Evolutionary conservation across 2,329 filamentous ascomycete species (phyloP).

Genomic region (Cytospora leucostoma): DNA sequence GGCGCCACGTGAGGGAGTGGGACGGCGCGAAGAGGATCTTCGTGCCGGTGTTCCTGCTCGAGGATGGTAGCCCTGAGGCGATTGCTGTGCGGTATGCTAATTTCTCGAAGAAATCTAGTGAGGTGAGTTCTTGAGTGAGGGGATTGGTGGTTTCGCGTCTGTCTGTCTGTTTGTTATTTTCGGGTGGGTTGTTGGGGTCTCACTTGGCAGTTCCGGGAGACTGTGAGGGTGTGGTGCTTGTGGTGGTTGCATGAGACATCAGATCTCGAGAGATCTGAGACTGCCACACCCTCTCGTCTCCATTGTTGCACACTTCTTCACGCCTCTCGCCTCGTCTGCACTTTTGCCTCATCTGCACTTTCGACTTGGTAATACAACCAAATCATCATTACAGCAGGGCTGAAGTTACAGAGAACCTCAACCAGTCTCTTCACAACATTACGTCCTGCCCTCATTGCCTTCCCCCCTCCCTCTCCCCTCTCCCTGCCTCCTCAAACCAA

Average conservation of each 20-base stretch:
- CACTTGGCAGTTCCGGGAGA: background rate
- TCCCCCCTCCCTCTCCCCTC: too few relatives aligned
- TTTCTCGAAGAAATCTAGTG: conserved; percentile 57
- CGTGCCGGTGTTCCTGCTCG: conserved; percentile 63
- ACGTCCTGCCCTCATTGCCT: too few relatives aligned
- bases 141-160: conserved; percentile 12
- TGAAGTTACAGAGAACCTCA: too few relatives aligned
- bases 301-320: background rate
- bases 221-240: background rate
- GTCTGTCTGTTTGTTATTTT: background rate
- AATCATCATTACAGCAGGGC: too few relatives aligned
- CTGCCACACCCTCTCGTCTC: background rate
- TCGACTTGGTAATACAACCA: background rate
- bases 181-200: conserved; percentile 25
- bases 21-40: conserved; percentile 58
- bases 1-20: conserved; percentile 46
- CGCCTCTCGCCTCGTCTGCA: conserved; percentile 3
- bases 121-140: conserved; percentile 37
- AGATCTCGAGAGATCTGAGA: conserved; percentile 1
- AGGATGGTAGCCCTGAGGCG: conserved; percentile 63
- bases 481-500: too few relatives aligned
- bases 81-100: conserved; percentile 61
- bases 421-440: too few relatives aligned
- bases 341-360: background rate
- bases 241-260: background rate